Percentiles rank a stretch among this genome's conserved stretches.
Evolutionary conservation across 176 grass and related monocot genomes (phyloP).

Genomic region (Triticum dicoccoides): DNA sequence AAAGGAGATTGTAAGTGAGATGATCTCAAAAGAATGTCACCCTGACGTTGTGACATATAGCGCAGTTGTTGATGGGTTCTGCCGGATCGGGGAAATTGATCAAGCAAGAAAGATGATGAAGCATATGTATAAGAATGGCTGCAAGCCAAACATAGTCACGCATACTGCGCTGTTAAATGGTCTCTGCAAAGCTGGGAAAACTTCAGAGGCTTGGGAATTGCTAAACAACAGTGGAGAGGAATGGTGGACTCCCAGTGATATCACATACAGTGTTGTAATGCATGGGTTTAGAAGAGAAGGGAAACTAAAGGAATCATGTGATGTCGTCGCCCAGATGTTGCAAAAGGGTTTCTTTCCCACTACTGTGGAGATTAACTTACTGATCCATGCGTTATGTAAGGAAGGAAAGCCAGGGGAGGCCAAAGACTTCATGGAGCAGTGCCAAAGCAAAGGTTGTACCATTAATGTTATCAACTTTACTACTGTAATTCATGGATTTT

Average conservation of each 20-base stretch:
- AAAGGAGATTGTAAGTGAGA: constrained; percentile 64
- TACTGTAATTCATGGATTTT: constrained; percentile 95
- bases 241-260: constrained; percentile 84
- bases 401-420: constrained; percentile 58
- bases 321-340: constrained; percentile 82
- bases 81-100: constrained; percentile 76
- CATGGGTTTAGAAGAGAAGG: constrained; percentile 93
- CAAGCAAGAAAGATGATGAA: constrained; percentile 79
- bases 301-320: constrained; percentile 77
- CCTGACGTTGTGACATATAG: constrained; percentile 98
- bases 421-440: constrained; percentile 88
- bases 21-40: constrained; percentile 65
- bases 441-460: constrained; percentile 75
- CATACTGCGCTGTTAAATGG: constrained; percentile 88
- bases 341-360: constrained; percentile 83
- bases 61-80: constrained; percentile 85
- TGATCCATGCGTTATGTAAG: constrained; percentile 80
- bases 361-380: constrained; percentile 77
- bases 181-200: constrained; percentile 71
- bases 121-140: constrained; percentile 72
- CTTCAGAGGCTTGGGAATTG: constrained; percentile 79
- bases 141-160: constrained; percentile 91
- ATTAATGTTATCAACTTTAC: constrained; percentile 98
- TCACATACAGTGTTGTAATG: constrained; percentile 88
- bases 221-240: constrained; percentile 81